Conservation (phyloP, 2,329 filamentous ascomycete species). For the Fusarium xylarioides region DNA sequence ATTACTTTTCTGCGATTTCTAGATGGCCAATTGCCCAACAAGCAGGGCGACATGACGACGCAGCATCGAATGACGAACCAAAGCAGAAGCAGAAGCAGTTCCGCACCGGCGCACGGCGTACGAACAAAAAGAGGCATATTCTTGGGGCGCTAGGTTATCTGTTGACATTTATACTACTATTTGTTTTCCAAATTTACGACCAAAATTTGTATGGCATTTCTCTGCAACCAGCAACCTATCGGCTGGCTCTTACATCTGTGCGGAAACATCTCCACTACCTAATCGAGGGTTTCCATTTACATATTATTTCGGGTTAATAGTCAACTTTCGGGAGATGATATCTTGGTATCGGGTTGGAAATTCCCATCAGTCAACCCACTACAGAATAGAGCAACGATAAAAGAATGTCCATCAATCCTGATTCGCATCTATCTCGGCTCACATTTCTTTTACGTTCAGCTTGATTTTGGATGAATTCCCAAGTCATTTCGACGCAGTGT, state of each 20-base stretch:
- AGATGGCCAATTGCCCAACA: conserved; percentile 40
- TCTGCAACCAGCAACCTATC: conserved; percentile 2
- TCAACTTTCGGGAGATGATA: not conserved
- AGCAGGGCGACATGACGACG: conserved; percentile 45
- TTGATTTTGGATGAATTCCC: not conserved
- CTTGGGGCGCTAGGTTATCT: conserved; percentile 50
- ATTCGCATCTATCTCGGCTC: not conserved
- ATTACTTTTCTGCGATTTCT: conserved; percentile 42
- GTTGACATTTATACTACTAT: conserved; percentile 49
- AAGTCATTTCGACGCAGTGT: conserved; percentile 3
- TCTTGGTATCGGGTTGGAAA: not conserved
- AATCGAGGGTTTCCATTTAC: not conserved
- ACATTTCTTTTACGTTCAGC: not conserved
- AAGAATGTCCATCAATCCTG: not conserved
- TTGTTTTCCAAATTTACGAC: conserved; percentile 36
- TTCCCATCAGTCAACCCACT: not conserved
- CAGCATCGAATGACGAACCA: conserved; percentile 48
- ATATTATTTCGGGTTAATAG: not conserved
- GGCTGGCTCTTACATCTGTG: not conserved
- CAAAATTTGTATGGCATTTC: conserved; percentile 27
- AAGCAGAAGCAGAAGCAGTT: conserved; percentile 46
- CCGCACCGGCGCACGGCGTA: conserved; percentile 53
- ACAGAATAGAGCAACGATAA: not conserved
- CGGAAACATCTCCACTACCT: conserved; percentile 7
- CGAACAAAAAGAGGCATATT: conserved; percentile 50